phyloP scores from a whole-genome alignment of 805 yeast species.

The Nakazawaea pomicola region DNA sequence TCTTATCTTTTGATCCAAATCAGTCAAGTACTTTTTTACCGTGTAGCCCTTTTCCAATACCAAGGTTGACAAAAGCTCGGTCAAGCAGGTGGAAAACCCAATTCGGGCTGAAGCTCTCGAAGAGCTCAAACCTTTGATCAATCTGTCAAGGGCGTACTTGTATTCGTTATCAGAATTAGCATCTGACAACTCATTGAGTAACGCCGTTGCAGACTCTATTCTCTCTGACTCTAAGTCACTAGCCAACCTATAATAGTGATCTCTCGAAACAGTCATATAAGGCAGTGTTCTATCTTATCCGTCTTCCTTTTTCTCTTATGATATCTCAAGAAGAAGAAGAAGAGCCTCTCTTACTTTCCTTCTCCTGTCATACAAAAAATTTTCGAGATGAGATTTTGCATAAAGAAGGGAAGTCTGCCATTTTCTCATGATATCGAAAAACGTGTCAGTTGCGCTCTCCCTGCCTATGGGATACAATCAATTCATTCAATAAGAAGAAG shows the following conservation, averaged over 20 bases:
- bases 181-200: constrained; percentile 54
- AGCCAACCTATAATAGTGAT: constrained; percentile 71
- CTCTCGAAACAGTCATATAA: constrained; percentile 56
- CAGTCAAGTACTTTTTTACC: constrained; percentile 30
- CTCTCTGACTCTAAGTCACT: constrained; percentile 74
- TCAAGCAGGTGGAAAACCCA: constrained; percentile 84
- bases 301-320: background rate
- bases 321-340: too few species aligned
- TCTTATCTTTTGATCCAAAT: constrained; percentile 31
- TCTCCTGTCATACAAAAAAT: background rate
- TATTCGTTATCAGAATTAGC: constrained; percentile 52
- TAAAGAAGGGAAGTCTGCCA: background rate
- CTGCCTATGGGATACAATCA: background rate
- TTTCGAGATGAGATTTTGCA: constrained; percentile 3
- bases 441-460: background rate
- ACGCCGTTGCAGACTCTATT: constrained; percentile 59
- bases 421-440: background rate
- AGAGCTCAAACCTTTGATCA: constrained; percentile 77
- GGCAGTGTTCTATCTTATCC: background rate
- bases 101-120: constrained; percentile 78
- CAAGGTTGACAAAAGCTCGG: constrained; percentile 51
- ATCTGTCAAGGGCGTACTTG: constrained; percentile 74
- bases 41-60: constrained; percentile 29
- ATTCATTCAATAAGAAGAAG: constrained; percentile 14
- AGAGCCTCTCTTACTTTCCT: background rate